Evolutionary conservation across 164 flowering plant species (phyloP), one percentile per base, ranked within the genome.

Genomic region (Saururus chinensis): DNA sequence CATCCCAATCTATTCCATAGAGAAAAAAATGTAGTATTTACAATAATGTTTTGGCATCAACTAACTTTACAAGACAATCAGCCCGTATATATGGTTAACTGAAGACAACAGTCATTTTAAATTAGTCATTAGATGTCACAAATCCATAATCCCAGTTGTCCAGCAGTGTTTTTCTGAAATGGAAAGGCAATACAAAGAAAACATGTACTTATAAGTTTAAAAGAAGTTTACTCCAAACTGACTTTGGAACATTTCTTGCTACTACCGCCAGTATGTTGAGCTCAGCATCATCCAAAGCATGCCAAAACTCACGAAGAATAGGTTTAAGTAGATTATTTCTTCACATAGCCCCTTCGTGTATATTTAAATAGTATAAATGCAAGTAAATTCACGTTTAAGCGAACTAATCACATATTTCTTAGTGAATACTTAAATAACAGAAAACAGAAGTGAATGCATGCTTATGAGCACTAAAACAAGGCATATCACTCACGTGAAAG

Each of bases 1-100:
- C 98, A 93, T 93, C 30, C 98, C 98, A 72, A 89, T 89, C 96
- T 89, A 81, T 71, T 67, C 64, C 40, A 69, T 56, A 40, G 24
- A 37, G 25, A 22, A 14, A 42, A 4, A 42, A 42, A 4, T 10
- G 4, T 42, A 42, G 49, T 42, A 42, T 9, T 14, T 30, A 30
- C 37, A 30, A 42, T 42, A 42, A 42, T 42, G 14, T 9, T 42
- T 42, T 42, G 14, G 17, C 8, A 14, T 1, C 49, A 42, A 42
- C 49, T 14, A 42, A 42, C 17, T 42, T 42, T 42, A 42, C 9
- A 42, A 10, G 8, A 42, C 37, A 42, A 42, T 1, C 49, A 42
- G 17, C 14, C 1, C 7, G 49, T 42, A 42, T 42, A 42, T 42
- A 42, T 40, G 17, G 14, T 42, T 14, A 42, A 42, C 14, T 42